A percentile compares a stretch with the other conserved stretches of the same genome.
These are phyloP conservation scores for Vaccinium corymbosum DNA, from an alignment of 148 eudicot species.

Conservation along the genomic window DNA sequence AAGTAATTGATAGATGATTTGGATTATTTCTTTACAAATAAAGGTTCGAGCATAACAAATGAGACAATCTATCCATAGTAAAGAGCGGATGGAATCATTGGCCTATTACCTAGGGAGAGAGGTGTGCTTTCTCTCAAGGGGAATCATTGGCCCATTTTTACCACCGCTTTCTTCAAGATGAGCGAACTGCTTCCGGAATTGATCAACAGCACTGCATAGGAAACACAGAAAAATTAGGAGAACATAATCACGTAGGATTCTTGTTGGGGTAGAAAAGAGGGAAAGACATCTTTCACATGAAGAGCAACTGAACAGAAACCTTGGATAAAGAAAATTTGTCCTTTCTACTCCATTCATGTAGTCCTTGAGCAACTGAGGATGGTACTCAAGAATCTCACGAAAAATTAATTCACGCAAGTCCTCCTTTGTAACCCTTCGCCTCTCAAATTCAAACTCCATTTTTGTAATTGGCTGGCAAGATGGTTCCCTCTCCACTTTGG, in stretches of 20 bases:
- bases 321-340: constrained; percentile 62
- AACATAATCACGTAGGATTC: neutral
- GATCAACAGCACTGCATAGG: constrained; percentile 55
- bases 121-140: constrained; percentile 55
- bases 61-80: too few relatives aligned
- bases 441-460: constrained; percentile 69
- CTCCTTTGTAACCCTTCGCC: constrained; percentile 59
- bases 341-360: constrained; percentile 52
- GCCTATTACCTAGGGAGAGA: constrained; percentile 61
- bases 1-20: neutral
- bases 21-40: neutral
- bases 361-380: constrained; percentile 70
- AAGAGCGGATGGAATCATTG: too few relatives aligned
- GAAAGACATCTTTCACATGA: neutral
- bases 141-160: constrained; percentile 39
- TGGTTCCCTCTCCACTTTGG: constrained; percentile 71
- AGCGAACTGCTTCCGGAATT: constrained; percentile 63
- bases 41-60: neutral
- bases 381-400: constrained; percentile 66
- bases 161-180: constrained; percentile 61
- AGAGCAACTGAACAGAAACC: constrained; percentile 28
- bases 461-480: constrained; percentile 60
- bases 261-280: neutral
- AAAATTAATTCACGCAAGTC: constrained; percentile 60
- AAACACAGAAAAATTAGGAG: neutral